Conservation (phyloP, 495 filamentous ascomycete species). For the Penicillium crystallinum region DNA sequence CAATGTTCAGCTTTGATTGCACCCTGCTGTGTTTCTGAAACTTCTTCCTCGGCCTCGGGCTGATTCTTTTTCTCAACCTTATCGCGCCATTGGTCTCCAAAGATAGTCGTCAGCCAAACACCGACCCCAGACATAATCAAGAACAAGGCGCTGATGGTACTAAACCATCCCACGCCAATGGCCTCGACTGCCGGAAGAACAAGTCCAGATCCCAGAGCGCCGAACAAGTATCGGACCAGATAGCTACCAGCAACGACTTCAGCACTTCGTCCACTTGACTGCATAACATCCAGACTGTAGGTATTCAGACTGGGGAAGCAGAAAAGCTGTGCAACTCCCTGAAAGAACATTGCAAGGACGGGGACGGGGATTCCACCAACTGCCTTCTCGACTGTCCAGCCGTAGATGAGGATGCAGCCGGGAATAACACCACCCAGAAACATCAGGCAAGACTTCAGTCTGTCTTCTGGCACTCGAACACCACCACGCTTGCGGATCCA, state of each 20-base stretch:
- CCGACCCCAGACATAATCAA: conserved; percentile 43
- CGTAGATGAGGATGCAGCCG: conserved; percentile 63
- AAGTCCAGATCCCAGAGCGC: conserved; percentile 58
- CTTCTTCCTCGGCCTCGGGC: conserved; percentile 6
- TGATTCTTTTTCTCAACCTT: conserved; percentile 38
- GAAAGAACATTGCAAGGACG: conserved; percentile 64
- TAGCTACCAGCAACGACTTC: conserved; percentile 74
- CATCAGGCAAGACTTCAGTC: conserved; percentile 55
- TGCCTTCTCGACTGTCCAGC: conserved; percentile 63
- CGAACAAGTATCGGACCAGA: conserved; percentile 64
- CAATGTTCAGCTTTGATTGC: conserved; percentile 11
- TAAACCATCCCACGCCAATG: conserved; percentile 67
- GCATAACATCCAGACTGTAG: conserved; percentile 74
- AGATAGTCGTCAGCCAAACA: conserved; percentile 44
- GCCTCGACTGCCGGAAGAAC: conserved; percentile 59
- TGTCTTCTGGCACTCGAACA: conserved; percentile 62
- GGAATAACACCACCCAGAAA: conserved; percentile 59
- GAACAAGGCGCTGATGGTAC: conserved; percentile 52
- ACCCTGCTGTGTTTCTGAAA: neutral
- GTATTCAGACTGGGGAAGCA: conserved; percentile 70
- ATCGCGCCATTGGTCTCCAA: conserved; percentile 53
- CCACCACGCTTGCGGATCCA: conserved; percentile 55
- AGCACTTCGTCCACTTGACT: conserved; percentile 46
- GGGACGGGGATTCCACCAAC: conserved; percentile 63
- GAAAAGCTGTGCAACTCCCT: conserved; percentile 68